Conservation (phyloP, 192 early-diverging fungal genomes). For the Coemansia sp. region DNA sequence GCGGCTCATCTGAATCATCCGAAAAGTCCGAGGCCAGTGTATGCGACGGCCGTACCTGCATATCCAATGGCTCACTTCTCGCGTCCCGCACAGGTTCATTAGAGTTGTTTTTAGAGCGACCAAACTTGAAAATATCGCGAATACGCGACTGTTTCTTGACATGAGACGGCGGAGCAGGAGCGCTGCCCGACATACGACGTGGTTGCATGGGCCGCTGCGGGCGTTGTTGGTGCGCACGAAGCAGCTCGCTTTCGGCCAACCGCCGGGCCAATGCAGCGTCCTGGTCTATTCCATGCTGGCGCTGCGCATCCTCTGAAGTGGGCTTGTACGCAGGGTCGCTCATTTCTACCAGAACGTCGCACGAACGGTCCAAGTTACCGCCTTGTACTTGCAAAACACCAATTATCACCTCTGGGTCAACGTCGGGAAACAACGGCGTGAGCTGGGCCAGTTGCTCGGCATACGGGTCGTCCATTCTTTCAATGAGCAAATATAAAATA, state of each 20-base stretch:
- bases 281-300: slow-evolving; percentile 11
- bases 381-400: slow-evolving; percentile 21
- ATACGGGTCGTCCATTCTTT: slow-evolving; percentile 24
- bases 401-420: slow-evolving; percentile 36
- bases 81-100: not conserved
- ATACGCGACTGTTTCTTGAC: slow-evolving; percentile 22
- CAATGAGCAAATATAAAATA: not conserved
- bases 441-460: slow-evolving; percentile 18
- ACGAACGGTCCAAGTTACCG: slow-evolving; percentile 17
- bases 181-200: not conserved
- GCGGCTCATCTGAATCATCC: not conserved
- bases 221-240: not conserved
- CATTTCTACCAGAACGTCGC: slow-evolving; percentile 31
- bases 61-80: not conserved
- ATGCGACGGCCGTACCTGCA: not conserved
- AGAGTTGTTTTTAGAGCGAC: slow-evolving; percentile 3
- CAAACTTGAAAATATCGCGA: slow-evolving; percentile 36
- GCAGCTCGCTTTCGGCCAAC: slow-evolving; percentile 32
- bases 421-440: slow-evolving; percentile 37
- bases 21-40: slow-evolving; percentile 50
- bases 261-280: slow-evolving; percentile 30
- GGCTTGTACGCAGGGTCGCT: slow-evolving; percentile 41
- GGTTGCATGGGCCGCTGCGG: slow-evolving; percentile 2
- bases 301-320: slow-evolving; percentile 10
- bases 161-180: not conserved